Evolutionary conservation across 129 eudicot species (phyloP).

Genomic region (Lactuca saligna): DNA sequence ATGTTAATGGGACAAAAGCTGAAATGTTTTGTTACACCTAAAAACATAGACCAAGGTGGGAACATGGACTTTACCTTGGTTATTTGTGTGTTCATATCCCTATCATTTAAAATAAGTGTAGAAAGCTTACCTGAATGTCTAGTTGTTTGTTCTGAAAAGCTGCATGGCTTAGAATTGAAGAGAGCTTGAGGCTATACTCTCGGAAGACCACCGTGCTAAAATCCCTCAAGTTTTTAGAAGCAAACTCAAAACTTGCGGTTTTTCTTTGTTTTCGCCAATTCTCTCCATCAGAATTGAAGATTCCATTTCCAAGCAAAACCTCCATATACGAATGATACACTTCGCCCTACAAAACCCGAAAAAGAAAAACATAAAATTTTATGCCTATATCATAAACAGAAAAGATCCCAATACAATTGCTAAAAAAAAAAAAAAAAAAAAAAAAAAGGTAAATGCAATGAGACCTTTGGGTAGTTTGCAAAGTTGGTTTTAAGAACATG

Average conservation of each 20-base stretch:
- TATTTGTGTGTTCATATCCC: background rate
- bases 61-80: background rate
- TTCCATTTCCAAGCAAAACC: constrained; percentile 93
- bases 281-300: constrained; percentile 95
- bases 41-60: background rate
- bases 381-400: background rate
- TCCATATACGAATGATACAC: constrained; percentile 97
- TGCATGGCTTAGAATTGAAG: constrained; percentile 54
- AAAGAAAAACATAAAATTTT: constrained; percentile 8
- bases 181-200: constrained; percentile 87
- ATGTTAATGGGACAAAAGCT: background rate
- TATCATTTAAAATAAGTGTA: background rate
- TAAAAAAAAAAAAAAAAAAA: background rate
- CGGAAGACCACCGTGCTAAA: constrained; percentile 92
- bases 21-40: background rate
- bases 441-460: background rate
- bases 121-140: constrained; percentile 74
- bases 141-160: constrained; percentile 46
- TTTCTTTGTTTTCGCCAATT: constrained; percentile 93
- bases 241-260: constrained; percentile 95
- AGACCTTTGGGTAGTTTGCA: constrained; percentile 88
- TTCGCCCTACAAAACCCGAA: constrained; percentile 58
- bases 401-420: background rate
- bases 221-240: constrained; percentile 92
- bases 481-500: constrained; percentile 84